phyloP scores from a whole-genome alignment of 345 rosid species.

The Corchorus capsularis region DNA sequence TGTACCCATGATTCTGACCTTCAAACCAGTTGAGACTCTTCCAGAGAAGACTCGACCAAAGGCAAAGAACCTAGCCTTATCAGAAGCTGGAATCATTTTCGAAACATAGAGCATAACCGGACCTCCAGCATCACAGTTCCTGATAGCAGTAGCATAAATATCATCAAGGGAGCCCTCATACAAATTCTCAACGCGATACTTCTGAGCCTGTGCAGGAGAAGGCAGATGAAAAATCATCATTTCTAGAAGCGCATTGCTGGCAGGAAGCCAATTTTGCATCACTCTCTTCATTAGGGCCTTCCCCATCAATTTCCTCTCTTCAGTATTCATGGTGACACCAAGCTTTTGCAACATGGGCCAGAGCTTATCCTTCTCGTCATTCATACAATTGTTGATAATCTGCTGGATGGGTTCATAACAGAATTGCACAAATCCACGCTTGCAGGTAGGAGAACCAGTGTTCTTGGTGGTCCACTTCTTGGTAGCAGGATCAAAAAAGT shows the following conservation, averaged over 20 bases:
- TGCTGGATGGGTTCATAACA: conserved; percentile 80
- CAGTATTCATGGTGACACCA: conserved; percentile 57
- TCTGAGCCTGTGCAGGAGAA: conserved; percentile 52
- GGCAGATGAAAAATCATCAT: conserved; percentile 72
- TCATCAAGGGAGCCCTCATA: conserved; percentile 57
- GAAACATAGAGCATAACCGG: conserved; percentile 83
- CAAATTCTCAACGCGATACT: conserved; percentile 73
- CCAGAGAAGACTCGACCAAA: conserved; percentile 78
- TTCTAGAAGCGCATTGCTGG: conserved; percentile 55
- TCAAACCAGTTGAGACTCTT: conserved; percentile 63
- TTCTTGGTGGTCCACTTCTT: conserved; percentile 77
- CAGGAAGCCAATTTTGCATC: conserved; percentile 72
- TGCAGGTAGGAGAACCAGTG: conserved; percentile 65
- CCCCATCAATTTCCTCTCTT: conserved; percentile 66
- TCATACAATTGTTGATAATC: conserved; percentile 54
- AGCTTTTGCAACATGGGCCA: conserved; percentile 81
- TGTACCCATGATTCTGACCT: conserved; percentile 85
- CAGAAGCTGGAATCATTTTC: conserved; percentile 86
- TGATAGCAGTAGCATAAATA: conserved; percentile 48
- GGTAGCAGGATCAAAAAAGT: conserved; percentile 74
- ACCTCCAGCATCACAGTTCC: conserved; percentile 71
- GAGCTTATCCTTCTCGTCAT: conserved; percentile 64
- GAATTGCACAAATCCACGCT: conserved; percentile 79
- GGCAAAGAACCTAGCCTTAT: conserved; percentile 78
- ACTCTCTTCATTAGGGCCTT: conserved; percentile 83